A percentile compares a stretch with the other conserved stretches of the same genome.
Conservation (phyloP, 768 basidiomycete species). For the Leccinum truebloodii region DNA sequence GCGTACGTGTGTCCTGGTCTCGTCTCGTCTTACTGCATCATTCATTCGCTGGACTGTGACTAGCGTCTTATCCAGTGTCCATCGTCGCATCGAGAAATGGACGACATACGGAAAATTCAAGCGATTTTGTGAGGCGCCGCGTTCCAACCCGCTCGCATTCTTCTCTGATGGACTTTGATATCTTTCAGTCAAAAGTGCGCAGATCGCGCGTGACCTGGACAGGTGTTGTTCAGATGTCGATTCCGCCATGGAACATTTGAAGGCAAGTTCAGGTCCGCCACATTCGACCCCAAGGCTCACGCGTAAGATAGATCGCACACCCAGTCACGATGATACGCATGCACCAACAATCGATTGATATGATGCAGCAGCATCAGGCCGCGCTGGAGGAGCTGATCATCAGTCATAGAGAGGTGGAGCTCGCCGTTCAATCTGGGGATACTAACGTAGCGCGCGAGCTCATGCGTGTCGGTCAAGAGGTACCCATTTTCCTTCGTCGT, state of each 20-base stretch:
- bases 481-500: conserved; percentile 17
- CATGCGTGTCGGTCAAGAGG: conserved; percentile 57
- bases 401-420: conserved; percentile 37
- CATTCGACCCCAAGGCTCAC: background rate
- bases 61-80: conserved; percentile 46
- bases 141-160: background rate
- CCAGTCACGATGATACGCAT: conserved; percentile 29
- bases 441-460: conserved; percentile 41
- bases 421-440: conserved; percentile 42
- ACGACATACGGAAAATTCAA: conserved; percentile 39
- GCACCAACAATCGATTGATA: conserved; percentile 30
- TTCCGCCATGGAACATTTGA: conserved; percentile 40
- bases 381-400: conserved; percentile 41
- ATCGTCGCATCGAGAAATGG: conserved; percentile 41
- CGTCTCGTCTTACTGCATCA: background rate
- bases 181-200: conserved; percentile 42
- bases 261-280: conserved; percentile 35
- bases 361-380: conserved; percentile 31
- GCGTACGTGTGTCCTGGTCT: conserved; percentile 36
- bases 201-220: conserved; percentile 49
- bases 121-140: conserved; percentile 38
- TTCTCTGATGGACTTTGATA: conserved; percentile 4
- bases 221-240: conserved; percentile 45
- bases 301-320: conserved; percentile 20
- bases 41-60: background rate